phyloP scores from a whole-genome alignment of 352 stramenopile species.

The Pythium aristosporum region DNA sequence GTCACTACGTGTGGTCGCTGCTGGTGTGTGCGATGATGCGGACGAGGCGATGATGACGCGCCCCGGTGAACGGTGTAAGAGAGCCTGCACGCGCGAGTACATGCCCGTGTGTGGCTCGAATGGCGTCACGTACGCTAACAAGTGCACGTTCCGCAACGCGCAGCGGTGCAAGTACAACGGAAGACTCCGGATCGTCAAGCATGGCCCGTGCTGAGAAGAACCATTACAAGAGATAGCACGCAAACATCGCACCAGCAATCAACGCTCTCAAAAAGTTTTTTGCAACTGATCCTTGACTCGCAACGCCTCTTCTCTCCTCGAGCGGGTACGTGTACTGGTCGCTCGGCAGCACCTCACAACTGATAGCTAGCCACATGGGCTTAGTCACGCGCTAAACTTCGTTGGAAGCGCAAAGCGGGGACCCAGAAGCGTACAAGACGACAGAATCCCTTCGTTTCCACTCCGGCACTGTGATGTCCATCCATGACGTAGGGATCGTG shows the following conservation, averaged over 20 bases:
- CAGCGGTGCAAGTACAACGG: not conserved
- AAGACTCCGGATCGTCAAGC: not conserved
- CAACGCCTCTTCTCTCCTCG: not conserved
- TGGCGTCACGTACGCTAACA: slow-evolving; percentile 22
- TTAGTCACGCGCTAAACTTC: not conserved
- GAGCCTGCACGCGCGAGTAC: too few species aligned
- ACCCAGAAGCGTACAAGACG: not conserved
- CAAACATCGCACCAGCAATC: too few species aligned
- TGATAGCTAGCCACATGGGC: not conserved
- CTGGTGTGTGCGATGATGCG: not conserved
- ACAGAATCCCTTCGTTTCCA: too few species aligned
- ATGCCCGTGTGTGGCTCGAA: slow-evolving; percentile 20
- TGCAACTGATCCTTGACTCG: not conserved
- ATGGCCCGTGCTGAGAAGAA: too few species aligned
- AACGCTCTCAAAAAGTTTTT: too few species aligned
- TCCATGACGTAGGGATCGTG: not conserved
- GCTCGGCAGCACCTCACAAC: not conserved
- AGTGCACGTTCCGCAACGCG: slow-evolving; percentile 6
- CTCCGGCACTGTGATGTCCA: not conserved
- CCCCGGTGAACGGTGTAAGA: too few species aligned
- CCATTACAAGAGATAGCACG: too few species aligned
- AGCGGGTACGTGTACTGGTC: not conserved
- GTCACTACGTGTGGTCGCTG: not conserved
- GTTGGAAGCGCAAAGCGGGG: not conserved
- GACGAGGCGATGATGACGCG: not conserved